phyloP scores from a whole-genome alignment of 2,329 filamentous ascomycete genomes.

The Cercospora sesami region DNA sequence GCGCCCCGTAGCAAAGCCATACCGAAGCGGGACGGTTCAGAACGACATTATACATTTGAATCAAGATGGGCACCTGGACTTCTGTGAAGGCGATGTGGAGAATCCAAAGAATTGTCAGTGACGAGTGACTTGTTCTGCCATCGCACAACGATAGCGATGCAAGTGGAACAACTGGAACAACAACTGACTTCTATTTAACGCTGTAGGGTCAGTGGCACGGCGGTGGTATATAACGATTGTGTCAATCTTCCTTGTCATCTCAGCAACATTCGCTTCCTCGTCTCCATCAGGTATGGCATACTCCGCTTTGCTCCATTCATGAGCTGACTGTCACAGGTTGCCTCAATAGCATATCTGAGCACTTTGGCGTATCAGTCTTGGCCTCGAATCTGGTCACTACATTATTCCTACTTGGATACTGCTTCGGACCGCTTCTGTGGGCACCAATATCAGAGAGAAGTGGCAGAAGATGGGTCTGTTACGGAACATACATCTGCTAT shows the following conservation, averaged over 20 bases:
- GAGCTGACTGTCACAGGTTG: constrained; percentile 24
- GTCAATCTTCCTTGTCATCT: constrained; percentile 52
- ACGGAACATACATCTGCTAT: constrained; percentile 43
- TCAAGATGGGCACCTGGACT: constrained; percentile 53
- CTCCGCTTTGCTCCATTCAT: no score
- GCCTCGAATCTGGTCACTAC: constrained; percentile 38
- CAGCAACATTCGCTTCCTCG: constrained; percentile 56
- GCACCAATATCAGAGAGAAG: constrained; percentile 67
- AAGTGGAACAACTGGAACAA: not conserved
- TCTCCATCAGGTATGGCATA: constrained; percentile 35
- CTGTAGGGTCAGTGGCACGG: constrained; percentile 40
- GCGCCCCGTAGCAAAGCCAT: constrained; percentile 55
- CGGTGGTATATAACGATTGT: constrained; percentile 44
- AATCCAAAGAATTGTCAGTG: constrained; percentile 48
- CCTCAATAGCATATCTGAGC: constrained; percentile 43
- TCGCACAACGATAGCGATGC: not conserved
- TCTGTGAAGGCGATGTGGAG: constrained; percentile 53
- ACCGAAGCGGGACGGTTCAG: constrained; percentile 46
- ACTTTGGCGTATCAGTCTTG: constrained; percentile 51
- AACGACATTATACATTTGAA: constrained; percentile 49
- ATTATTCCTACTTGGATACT: constrained; percentile 48
- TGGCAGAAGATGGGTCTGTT: constrained; percentile 57
- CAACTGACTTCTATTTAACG: not conserved
- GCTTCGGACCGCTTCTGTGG: constrained; percentile 62
- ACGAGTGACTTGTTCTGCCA: not conserved